Conservation (phyloP, 306 rosid genomes). For the Cicer chorassanicum region DNA sequence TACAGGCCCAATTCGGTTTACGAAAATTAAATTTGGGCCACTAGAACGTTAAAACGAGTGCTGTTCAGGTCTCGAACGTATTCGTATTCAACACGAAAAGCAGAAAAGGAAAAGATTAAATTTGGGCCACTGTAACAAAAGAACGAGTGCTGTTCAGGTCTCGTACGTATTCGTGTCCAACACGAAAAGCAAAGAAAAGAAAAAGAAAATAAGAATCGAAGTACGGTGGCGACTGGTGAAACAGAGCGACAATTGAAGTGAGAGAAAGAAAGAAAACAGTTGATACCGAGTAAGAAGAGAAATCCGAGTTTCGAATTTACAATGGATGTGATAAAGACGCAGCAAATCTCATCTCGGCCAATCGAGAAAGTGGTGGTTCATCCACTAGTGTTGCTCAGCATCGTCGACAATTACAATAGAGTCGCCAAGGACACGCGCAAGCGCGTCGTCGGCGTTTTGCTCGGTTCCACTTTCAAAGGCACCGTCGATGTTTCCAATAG, state of each 20-base stretch:
- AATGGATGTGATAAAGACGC: slow-evolving; percentile 91
- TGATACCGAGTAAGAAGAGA: not conserved
- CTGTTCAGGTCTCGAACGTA: not conserved
- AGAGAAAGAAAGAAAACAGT: not conserved
- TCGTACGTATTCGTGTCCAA: slow-evolving; percentile 26
- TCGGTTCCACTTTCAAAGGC: slow-evolving; percentile 80
- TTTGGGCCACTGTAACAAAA: not conserved
- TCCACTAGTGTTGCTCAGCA: slow-evolving; percentile 83
- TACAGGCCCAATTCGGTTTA: not conserved
- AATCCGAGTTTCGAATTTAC: not conserved
- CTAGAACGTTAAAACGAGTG: not conserved
- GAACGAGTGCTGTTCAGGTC: not conserved
- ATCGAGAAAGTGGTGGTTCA: slow-evolving; percentile 90
- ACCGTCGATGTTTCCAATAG: slow-evolving; percentile 86
- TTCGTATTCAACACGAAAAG: not conserved
- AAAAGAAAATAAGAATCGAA: not conserved
- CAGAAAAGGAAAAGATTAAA: not conserved
- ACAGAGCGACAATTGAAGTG: slow-evolving; percentile 7
- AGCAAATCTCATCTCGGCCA: slow-evolving; percentile 71
- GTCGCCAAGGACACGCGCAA: slow-evolving; percentile 88
- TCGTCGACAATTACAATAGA: slow-evolving; percentile 89
- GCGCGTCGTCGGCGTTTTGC: slow-evolving; percentile 86
- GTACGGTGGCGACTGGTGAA: not conserved
- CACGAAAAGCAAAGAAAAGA: slow-evolving; percentile 10
- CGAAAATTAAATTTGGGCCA: not conserved